Conservation (phyloP, 2,329 filamentous ascomycete genomes). For the Aulographum hederae region DNA sequence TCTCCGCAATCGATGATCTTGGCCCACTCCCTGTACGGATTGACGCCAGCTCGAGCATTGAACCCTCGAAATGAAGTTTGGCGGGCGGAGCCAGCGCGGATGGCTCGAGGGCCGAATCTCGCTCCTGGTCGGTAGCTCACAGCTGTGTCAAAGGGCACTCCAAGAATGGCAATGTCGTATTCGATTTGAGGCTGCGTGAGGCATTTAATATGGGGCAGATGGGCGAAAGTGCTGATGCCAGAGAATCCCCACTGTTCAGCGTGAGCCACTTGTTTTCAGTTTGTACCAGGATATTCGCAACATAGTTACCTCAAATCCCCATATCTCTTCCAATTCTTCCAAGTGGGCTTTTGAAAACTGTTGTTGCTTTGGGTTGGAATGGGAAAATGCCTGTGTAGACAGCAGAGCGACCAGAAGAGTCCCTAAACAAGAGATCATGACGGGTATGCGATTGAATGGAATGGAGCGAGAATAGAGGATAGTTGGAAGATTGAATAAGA, state of each 20-base stretch:
- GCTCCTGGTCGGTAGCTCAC: slow-evolving; percentile 28
- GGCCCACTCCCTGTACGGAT: slow-evolving; percentile 68
- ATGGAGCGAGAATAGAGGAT: no score
- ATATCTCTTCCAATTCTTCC: slow-evolving; percentile 13
- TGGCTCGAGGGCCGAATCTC: slow-evolving; percentile 74
- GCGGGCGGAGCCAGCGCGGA: slow-evolving; percentile 64
- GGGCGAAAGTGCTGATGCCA: slow-evolving; percentile 43
- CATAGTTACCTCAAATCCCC: slow-evolving; percentile 20
- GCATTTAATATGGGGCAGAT: slow-evolving; percentile 28
- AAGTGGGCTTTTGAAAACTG: slow-evolving; percentile 1
- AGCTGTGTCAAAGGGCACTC: slow-evolving; percentile 31
- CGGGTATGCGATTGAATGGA: no score
- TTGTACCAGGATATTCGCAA: not conserved
- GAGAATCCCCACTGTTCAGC: slow-evolving; percentile 42
- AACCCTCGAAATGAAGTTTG: slow-evolving; percentile 67
- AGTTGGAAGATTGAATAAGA: no score
- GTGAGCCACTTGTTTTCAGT: slow-evolving; percentile 8
- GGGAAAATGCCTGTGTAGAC: no score
- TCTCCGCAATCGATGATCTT: slow-evolving; percentile 77
- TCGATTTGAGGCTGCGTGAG: slow-evolving; percentile 23
- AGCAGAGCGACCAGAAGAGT: no score
- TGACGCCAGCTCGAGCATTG: slow-evolving; percentile 67
- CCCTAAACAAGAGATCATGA: no score
- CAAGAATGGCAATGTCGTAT: slow-evolving; percentile 30
- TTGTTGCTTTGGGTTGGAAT: no score